Evolutionary conservation across 1,284 basidiomycete genomes (phyloP), one percentile per base, ranked within the genome.

Genomic region (Tilletia walkeri): DNA sequence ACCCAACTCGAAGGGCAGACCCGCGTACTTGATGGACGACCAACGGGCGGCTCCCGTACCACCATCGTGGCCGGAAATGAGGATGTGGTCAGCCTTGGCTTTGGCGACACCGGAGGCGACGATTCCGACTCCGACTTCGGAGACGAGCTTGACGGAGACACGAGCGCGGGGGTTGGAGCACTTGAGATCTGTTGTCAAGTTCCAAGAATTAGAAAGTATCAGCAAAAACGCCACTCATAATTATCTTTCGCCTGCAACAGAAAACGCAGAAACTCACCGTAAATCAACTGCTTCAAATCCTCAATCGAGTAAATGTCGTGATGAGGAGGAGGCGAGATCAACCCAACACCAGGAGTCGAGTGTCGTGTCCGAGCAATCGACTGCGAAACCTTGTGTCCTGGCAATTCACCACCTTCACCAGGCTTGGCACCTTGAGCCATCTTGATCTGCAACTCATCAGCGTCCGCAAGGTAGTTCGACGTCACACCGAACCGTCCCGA

Each of bases 221-320:
- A 45, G 14, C 41, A 14, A 9, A 14, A 45, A 14, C 24, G 24
- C 24, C 24, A 30, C 24, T 30, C 24, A 30, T 1, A 30, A 30
- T 30, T 30, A 30, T 30, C 24, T 30, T 45, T 14, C 41, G 14
- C 41, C 41, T 45, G 41, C 14, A 45, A 30, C 24, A 45, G 41
- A 45, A 45, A 45, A 45, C 9, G 14, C 6, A 45, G 41, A 9
- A 45, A 45, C 14, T 45, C 41, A 45, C 41, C 14, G 74, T 81
- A 81, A 71, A 81, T 81, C 48, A 80, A 75, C 71, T 81, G 79
- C 78, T 80, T 81, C 56, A 81, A 65, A 66, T 81, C 80, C 75
- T 81, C 80, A 67, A 81, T 81, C 70, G 79, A 80, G 78, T 80
- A 81, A 67, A 80, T 80, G 76, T 81, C 79, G 75, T 80, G 80